These are phyloP conservation scores for Carex sylvatica DNA, from an alignment of 202 grass and related monocot genomes.

Conservation along the genomic window DNA sequence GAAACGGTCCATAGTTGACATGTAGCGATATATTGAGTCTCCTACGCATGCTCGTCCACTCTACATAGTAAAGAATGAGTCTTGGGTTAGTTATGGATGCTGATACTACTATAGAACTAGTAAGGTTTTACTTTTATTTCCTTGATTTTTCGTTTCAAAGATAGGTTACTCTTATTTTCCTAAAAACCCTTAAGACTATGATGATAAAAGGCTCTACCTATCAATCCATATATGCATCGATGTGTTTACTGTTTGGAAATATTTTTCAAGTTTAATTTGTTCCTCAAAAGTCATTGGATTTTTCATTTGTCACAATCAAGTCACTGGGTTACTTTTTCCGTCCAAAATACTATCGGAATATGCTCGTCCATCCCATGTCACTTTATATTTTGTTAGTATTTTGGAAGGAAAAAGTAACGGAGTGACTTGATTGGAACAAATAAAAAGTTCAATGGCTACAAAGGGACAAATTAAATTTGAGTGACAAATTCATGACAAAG, in stretches of 20 bases:
- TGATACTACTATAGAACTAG: neutral
- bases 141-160: neutral
- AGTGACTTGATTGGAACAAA: no score
- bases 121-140: neutral
- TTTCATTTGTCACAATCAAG: no score
- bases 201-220: neutral
- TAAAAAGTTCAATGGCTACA: no score
- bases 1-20: conserved; percentile 72
- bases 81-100: conserved; percentile 9
- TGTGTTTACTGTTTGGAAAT: neutral
- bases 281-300: no score
- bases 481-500: no score
- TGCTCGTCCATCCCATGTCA: no score
- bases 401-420: no score
- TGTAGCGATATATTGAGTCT: conserved; percentile 62
- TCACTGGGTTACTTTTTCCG: no score
- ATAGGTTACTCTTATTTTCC: neutral
- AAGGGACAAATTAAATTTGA: no score
- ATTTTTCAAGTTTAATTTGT: neutral
- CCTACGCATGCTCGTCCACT: conserved; percentile 68
- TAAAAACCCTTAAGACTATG: neutral
- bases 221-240: neutral
- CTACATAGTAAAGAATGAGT: conserved; percentile 22
- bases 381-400: no score
- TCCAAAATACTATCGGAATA: no score